phyloP scores from a whole-genome alignment of 805 yeast species.

The Metschnikowia kofuensis region DNA sequence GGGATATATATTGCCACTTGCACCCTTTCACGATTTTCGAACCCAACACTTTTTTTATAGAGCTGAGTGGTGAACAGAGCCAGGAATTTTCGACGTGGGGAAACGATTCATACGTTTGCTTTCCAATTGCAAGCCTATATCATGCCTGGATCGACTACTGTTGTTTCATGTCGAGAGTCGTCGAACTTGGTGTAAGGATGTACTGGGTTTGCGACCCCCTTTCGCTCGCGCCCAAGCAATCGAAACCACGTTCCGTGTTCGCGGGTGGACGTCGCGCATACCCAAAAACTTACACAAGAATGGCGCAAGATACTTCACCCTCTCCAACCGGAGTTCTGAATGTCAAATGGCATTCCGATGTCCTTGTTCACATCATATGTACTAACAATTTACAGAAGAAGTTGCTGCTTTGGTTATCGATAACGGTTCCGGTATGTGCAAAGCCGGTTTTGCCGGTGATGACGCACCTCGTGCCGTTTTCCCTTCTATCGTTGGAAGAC shows the following conservation, averaged over 20 bases:
- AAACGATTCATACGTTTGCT: too few species aligned
- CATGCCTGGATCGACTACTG: not conserved
- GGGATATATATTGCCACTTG: not conserved
- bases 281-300: not conserved
- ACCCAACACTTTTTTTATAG: not conserved
- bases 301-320: too few species aligned
- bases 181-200: slow-evolving; percentile 14
- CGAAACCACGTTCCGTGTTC: slow-evolving; percentile 2
- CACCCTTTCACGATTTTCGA: not conserved
- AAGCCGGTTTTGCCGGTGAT: slow-evolving; percentile 99
- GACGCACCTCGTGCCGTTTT: slow-evolving; percentile 99
- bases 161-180: slow-evolving; percentile 1
- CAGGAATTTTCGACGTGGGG: too few species aligned
- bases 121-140: too few species aligned
- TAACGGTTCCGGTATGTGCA: slow-evolving; percentile 99
- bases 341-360: too few species aligned
- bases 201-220: slow-evolving; percentile 10
- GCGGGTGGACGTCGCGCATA: slow-evolving; percentile 6
- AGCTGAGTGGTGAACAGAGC: not conserved
- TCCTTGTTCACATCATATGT: not conserved
- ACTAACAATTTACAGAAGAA: slow-evolving; percentile 37
- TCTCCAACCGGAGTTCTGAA: too few species aligned
- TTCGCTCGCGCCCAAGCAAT: slow-evolving; percentile 7
- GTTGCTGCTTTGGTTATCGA: slow-evolving; percentile 80
- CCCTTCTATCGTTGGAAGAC: slow-evolving; percentile 99